Evolutionary conservation across 2,329 filamentous ascomycete genomes (phyloP).

Genomic region (Chrysoporthe cubensis): DNA sequence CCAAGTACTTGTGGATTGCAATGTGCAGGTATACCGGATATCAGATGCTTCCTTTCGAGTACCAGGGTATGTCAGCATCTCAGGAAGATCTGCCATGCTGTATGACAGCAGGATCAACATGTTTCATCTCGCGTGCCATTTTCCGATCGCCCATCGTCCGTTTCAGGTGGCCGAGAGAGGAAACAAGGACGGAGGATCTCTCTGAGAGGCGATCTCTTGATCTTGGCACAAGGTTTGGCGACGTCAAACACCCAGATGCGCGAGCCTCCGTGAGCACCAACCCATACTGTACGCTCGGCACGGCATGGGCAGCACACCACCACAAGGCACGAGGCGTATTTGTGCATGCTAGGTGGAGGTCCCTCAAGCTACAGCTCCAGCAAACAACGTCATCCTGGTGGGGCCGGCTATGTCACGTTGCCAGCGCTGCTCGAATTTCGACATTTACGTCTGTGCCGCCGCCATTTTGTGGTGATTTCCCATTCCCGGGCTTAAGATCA

Average conservation of each 20-base stretch:
- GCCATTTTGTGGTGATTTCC: background rate
- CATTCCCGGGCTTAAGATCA: background rate
- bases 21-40: background rate
- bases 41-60: too few relatives aligned
- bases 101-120: conserved; percentile 8
- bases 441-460: conserved; percentile 4
- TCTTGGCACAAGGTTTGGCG: conserved; percentile 3
- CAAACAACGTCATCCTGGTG: conserved; percentile 8
- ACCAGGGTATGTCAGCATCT: too few relatives aligned
- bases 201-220: background rate
- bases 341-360: background rate
- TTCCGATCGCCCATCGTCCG: conserved; percentile 18
- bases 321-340: background rate
- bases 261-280: background rate
- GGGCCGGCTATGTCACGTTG: background rate
- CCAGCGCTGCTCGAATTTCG: background rate
- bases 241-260: background rate
- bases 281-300: background rate
- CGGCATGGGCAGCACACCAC: background rate
- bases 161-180: conserved; percentile 26
- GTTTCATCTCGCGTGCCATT: conserved; percentile 28
- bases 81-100: background rate
- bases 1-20: background rate
- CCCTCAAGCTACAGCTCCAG: conserved; percentile 1
- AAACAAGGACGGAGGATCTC: conserved; percentile 16